phyloP scores from a whole-genome alignment of 371 early-diverging fungal genomes.

The Mortierella sp. region DNA sequence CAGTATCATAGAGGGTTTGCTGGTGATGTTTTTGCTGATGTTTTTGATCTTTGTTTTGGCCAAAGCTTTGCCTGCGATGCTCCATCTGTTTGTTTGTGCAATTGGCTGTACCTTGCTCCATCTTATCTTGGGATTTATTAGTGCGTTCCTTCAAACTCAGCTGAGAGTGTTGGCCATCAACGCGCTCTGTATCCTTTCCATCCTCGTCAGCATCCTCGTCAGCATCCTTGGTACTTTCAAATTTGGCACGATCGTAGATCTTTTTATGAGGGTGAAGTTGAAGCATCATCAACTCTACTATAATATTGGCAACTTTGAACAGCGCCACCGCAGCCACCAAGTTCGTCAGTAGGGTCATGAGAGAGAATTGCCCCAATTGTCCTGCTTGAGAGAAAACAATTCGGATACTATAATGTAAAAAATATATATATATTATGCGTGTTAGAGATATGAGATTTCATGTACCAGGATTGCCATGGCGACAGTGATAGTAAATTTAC shows the following conservation, averaged over 20 bases:
- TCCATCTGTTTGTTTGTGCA: background rate
- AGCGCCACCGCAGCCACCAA: slow-evolving; percentile 68
- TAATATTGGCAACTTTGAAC: slow-evolving; percentile 62
- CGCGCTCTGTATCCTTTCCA: background rate
- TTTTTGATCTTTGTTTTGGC: background rate
- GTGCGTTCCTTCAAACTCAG: background rate
- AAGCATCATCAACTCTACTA: slow-evolving; percentile 69
- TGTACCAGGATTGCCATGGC: background rate
- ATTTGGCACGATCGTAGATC: slow-evolving; percentile 60
- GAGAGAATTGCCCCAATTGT: slow-evolving; percentile 64
- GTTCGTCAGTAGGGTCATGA: slow-evolving; percentile 62
- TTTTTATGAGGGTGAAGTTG: slow-evolving; percentile 60
- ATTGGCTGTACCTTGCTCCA: slow-evolving; percentile 7
- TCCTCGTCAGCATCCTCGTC: background rate
- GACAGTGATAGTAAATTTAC: slow-evolving; percentile 16
- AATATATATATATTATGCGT: background rate
- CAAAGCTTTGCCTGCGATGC: background rate
- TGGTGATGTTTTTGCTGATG: background rate
- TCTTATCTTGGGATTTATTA: background rate
- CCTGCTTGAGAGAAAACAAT: slow-evolving; percentile 67
- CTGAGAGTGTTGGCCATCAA: background rate
- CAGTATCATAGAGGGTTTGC: background rate
- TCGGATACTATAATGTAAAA: slow-evolving; percentile 54
- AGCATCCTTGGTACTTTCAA: slow-evolving; percentile 57
- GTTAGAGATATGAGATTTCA: background rate